A percentile compares a stretch with the other conserved stretches of the same genome.
Conservation (phyloP, 495 filamentous ascomycete genomes). For the Hypomontagnella monticulosa region DNA sequence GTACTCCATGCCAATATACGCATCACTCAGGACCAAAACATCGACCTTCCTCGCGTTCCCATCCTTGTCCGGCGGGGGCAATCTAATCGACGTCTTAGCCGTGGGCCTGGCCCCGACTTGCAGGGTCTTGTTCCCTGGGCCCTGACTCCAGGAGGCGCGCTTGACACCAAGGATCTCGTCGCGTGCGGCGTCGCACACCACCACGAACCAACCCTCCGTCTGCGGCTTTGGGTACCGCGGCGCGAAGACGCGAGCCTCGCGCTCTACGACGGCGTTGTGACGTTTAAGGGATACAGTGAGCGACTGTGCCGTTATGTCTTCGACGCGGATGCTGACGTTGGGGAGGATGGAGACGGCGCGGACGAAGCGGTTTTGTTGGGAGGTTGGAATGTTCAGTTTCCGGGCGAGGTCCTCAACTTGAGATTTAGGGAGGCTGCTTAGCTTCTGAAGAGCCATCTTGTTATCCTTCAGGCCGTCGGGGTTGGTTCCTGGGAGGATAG, state of each 20-base stretch:
- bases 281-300: constrained; percentile 72
- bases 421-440: constrained; percentile 48
- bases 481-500: constrained; percentile 83
- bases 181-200: constrained; percentile 69
- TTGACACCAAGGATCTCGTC: constrained; percentile 89
- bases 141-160: constrained; percentile 74
- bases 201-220: constrained; percentile 90
- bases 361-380: constrained; percentile 56
- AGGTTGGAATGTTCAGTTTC: constrained; percentile 48
- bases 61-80: constrained; percentile 59
- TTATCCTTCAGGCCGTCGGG: constrained; percentile 49
- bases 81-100: constrained; percentile 67
- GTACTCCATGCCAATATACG: constrained; percentile 85
- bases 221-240: constrained; percentile 94
- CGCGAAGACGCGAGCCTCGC: constrained; percentile 78
- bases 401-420: constrained; percentile 57
- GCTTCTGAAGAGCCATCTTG: constrained; percentile 46
- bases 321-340: constrained; percentile 69
- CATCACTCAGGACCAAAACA: constrained; percentile 82
- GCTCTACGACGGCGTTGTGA: constrained; percentile 68
- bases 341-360: constrained; percentile 72
- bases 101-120: constrained; percentile 50
- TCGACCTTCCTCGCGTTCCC: constrained; percentile 65
- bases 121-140: constrained; percentile 29
- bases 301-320: constrained; percentile 65